phyloP scores from a whole-genome alignment of 805 yeast species.

The Brettanomyces bruxellensis region DNA sequence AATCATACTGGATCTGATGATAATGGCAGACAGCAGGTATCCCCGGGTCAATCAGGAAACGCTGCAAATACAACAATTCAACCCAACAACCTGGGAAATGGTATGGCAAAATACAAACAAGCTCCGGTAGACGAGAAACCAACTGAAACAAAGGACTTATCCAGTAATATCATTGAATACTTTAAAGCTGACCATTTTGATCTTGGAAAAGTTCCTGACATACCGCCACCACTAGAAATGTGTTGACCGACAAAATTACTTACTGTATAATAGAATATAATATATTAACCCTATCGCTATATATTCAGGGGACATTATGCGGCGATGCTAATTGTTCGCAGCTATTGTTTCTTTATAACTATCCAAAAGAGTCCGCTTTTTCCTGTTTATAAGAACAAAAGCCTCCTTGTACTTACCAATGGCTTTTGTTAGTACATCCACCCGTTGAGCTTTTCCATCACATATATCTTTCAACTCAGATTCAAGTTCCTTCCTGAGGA shows the following conservation, averaged over 20 bases:
- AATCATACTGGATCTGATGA: no score
- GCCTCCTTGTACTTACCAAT: constrained; percentile 54
- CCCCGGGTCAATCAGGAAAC: background rate
- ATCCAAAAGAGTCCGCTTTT: constrained; percentile 28
- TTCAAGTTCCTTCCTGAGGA: constrained; percentile 72
- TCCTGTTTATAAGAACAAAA: constrained; percentile 37
- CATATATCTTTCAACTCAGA: constrained; percentile 56
- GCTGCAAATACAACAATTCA: background rate
- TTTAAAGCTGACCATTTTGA: constrained; percentile 41
- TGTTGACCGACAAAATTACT: constrained; percentile 14
- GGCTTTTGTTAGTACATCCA: constrained; percentile 46
- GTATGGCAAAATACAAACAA: constrained; percentile 13
- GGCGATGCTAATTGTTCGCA: background rate
- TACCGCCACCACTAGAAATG: constrained; percentile 55
- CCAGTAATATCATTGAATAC: constrained; percentile 33
- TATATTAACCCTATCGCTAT: no score
- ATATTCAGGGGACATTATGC: background rate
- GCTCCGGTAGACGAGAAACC: constrained; percentile 15
- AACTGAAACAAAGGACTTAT: constrained; percentile 28
- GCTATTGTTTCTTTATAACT: constrained; percentile 21
- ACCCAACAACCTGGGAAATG: background rate
- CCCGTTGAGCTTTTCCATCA: constrained; percentile 46
- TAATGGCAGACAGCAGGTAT: no score
- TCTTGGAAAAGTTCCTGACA: constrained; percentile 63
- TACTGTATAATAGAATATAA: background rate